These are phyloP conservation scores for Neurospora sp. DNA, from an alignment of 495 filamentous ascomycete genomes.

Conservation along the genomic window DNA sequence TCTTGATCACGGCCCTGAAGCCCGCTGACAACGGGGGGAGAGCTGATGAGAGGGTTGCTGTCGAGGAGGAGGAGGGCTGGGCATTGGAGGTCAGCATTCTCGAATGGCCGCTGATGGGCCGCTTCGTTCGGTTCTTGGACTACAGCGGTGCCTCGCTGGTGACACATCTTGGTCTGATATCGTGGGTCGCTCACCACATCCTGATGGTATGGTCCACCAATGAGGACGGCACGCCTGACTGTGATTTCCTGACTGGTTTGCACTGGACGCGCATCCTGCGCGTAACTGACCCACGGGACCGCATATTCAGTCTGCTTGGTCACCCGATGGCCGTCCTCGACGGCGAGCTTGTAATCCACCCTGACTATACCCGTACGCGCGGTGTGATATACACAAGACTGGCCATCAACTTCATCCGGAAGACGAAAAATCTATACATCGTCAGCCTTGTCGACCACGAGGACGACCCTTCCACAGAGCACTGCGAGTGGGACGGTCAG, in stretches of 20 bases:
- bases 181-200: constrained; percentile 10
- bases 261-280: constrained; percentile 12
- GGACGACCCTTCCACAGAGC: constrained; percentile 1
- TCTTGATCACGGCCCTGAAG: constrained; percentile 7
- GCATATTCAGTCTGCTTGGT: constrained; percentile 8
- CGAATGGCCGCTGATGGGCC: constrained; percentile 9
- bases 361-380: constrained; percentile 11
- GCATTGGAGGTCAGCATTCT: constrained; percentile 3
- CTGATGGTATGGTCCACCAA: constrained; percentile 10
- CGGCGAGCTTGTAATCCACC: constrained; percentile 7
- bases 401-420: constrained; percentile 8
- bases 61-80: neutral
- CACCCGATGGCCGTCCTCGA: constrained; percentile 5
- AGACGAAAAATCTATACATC: constrained; percentile 2
- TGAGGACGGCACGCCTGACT: constrained; percentile 6
- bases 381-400: constrained; percentile 11
- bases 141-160: constrained; percentile 9
- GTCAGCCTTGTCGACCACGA: constrained; percentile 14
- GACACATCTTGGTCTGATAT: constrained; percentile 7
- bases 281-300: constrained; percentile 12
- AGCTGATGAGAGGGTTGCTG: neutral
- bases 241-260: constrained; percentile 11
- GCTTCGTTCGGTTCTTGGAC: constrained; percentile 7
- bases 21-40: neutral
- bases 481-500: constrained; percentile 2